Conservation (phyloP, 257 asterid genomes). For the Solanum pimpinellifolium region DNA sequence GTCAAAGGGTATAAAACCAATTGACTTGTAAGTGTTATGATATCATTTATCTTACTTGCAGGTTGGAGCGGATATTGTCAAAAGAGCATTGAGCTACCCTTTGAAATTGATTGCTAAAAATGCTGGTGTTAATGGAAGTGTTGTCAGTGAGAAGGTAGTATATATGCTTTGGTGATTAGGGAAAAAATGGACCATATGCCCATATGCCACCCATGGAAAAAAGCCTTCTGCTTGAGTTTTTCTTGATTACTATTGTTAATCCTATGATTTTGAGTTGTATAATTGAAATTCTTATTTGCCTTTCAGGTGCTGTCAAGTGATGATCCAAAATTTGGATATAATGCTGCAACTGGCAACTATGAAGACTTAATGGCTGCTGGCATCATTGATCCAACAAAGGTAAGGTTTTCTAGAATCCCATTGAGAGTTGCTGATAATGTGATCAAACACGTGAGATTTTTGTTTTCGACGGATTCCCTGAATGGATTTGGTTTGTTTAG, state of each 20-base stretch:
- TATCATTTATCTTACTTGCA: constrained; percentile 6
- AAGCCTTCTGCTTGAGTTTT: neutral
- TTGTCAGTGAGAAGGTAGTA: constrained; percentile 89
- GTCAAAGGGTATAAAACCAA: neutral
- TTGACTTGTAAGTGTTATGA: neutral
- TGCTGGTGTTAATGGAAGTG: constrained; percentile 98
- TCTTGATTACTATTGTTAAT: neutral
- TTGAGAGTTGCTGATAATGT: neutral
- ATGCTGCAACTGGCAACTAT: constrained; percentile 88
- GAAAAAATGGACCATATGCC: neutral
- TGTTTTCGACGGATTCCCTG: neutral
- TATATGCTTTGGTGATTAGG: neutral
- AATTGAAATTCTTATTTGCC: neutral
- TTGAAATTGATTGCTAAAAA: constrained; percentile 92
- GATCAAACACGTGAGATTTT: neutral
- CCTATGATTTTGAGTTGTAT: neutral
- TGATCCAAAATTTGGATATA: constrained; percentile 66
- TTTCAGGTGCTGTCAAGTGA: constrained; percentile 84
- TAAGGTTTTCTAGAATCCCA: constrained; percentile 2
- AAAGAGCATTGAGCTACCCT: constrained; percentile 95
- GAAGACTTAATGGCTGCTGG: constrained; percentile 99
- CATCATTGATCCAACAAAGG: constrained; percentile 96
- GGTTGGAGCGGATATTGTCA: constrained; percentile 98
- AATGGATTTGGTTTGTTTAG: neutral
- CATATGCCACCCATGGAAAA: neutral